These are phyloP conservation scores for Xenosphaeropsis pyriputrescens DNA, from an alignment of 2,329 filamentous ascomycete species.

Conservation along the genomic window DNA sequence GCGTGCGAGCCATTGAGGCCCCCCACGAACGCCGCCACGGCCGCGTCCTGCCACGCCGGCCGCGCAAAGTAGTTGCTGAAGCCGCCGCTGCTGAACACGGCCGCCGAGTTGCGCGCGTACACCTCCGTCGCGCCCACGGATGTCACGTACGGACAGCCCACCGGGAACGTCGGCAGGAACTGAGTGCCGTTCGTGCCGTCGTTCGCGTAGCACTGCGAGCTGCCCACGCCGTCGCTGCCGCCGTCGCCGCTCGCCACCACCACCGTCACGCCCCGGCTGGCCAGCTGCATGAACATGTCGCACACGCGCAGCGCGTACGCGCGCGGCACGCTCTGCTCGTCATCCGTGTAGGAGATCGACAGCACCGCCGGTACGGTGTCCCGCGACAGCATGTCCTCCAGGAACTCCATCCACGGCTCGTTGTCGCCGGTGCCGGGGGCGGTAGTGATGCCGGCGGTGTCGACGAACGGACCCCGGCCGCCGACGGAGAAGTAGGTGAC, in stretches of 20 bases:
- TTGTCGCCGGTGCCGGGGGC: slow-evolving; percentile 33
- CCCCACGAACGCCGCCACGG: slow-evolving; percentile 1
- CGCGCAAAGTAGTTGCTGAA: slow-evolving; percentile 7
- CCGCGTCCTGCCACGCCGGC: slow-evolving; percentile 5
- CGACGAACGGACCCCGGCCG: slow-evolving; percentile 33
- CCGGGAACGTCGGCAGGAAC: slow-evolving; percentile 48
- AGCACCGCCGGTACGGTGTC: slow-evolving; percentile 42
- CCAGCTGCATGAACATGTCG: slow-evolving; percentile 47
- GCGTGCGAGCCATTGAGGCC: slow-evolving; percentile 3
- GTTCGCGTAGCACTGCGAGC: slow-evolving; percentile 34
- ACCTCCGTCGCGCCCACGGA: slow-evolving; percentile 41
- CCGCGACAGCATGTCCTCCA: slow-evolving; percentile 38
- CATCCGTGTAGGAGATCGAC: slow-evolving; percentile 51
- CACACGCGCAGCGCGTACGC: slow-evolving; percentile 48
- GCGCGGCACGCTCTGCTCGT: slow-evolving; percentile 46
- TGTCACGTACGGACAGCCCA: slow-evolving; percentile 52
- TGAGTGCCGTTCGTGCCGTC: slow-evolving; percentile 39
- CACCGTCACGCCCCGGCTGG: slow-evolving; percentile 47
- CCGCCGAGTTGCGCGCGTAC: slow-evolving; percentile 30
- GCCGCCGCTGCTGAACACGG: slow-evolving; percentile 23
- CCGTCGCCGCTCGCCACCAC: slow-evolving; percentile 43
- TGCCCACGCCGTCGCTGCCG: slow-evolving; percentile 22
- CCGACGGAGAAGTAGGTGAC: slow-evolving; percentile 40
- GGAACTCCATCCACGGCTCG: slow-evolving; percentile 52
- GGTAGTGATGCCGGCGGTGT: slow-evolving; percentile 18